Evolutionary conservation across 768 basidiomycete genomes (phyloP), one percentile per base, ranked within the genome.

Genomic region (Candolleomyces eurysporus): DNA sequence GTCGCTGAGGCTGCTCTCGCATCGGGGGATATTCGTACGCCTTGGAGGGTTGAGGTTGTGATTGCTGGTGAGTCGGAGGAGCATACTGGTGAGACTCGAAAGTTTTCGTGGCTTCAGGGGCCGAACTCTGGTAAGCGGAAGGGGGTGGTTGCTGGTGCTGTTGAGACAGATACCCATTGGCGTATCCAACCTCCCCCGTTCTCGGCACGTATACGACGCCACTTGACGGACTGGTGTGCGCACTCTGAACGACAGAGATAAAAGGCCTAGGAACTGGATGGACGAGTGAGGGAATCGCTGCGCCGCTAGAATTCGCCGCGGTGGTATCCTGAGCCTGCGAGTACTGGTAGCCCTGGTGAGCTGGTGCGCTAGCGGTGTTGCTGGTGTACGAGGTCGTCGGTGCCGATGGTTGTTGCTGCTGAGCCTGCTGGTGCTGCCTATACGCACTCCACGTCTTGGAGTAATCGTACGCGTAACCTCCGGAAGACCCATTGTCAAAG

Each of bases 181-280:
- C 62, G 19, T 48, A 63, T 36, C 48, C 60, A 50, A 61, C 52
- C 26, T 57, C 51, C n/a, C 51, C 51, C 4, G 61, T 45, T 30
- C 13, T 32, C 30, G 8, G 60, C 6, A n/a, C 16, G 31, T 45
- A 22, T 40, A 51, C 42, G 31, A 58, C 63, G 13, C 53, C 57
- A 50, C 60, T 50, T 42, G 59, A 60, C 30, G 71, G 68, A 51
- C 71, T 72, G 30, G 62, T 66, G 26, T 63, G 61, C 17, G 66
- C 69, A 59, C 69, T 70, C 64, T 72, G 71, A 13, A 64, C 67
- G 11, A 62, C 66, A 5, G 58, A 48, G 14, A 46, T 45, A 55
- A 39, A 32, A 21, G 52, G 51, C 21, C 61, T 36, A 2, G 54
- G 46, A 14, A 58, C 61, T 31, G 60, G 57, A 31, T 66, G 65